phyloP scores from a whole-genome alignment of 257 asterid species.

The Solanum ossicruentum region DNA sequence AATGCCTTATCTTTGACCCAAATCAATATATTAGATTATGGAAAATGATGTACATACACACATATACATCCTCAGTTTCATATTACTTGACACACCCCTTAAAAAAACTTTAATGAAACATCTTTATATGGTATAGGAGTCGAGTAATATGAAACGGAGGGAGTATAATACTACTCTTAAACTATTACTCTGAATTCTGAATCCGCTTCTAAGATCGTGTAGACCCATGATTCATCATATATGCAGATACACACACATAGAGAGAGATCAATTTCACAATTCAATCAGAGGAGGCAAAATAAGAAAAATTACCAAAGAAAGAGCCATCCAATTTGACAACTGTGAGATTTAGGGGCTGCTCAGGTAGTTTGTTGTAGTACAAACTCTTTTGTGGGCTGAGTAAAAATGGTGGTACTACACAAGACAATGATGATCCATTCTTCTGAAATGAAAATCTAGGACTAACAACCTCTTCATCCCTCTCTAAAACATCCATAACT shows the following conservation, averaged over 20 bases:
- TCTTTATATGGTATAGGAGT: no score
- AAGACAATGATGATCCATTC: conserved; percentile 8
- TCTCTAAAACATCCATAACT: conserved; percentile 5
- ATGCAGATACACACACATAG: neutral
- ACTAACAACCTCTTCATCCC: neutral
- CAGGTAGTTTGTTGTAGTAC: conserved; percentile 39
- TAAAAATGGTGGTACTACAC: neutral
- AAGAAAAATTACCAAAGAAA: conserved; percentile 35
- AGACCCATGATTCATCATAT: neutral
- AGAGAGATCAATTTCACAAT: neutral
- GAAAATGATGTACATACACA: neutral
- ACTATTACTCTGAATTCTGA: neutral
- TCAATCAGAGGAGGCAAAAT: neutral
- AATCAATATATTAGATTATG: neutral
- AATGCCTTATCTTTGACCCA: neutral
- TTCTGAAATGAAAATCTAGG: conserved; percentile 6
- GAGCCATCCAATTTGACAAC: conserved; percentile 75
- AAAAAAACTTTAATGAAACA: no score
- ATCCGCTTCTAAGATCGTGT: neutral
- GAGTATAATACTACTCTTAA: neutral
- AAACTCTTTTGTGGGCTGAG: conserved; percentile 15
- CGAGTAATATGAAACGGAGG: no score
- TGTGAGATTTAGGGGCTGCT: conserved; percentile 44
- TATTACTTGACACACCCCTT: no score
- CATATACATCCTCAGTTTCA: neutral